A percentile compares a stretch with the other conserved stretches of the same genome.
Conservation (phyloP, 2,329 filamentous ascomycete species). For the Apiospora marii region DNA sequence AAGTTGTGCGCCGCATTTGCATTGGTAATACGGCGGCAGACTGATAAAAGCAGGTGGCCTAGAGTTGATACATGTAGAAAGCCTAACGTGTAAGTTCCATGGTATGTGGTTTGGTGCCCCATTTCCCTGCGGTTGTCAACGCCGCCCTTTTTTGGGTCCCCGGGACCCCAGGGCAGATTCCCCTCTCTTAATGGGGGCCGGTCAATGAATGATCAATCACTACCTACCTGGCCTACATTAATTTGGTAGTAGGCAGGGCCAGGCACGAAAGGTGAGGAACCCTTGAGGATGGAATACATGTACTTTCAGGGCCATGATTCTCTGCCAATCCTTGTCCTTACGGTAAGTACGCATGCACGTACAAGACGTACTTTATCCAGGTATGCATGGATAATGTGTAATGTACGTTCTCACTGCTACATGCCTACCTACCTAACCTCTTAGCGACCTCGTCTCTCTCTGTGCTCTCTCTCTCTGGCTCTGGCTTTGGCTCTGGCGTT, state of each 20-base stretch:
- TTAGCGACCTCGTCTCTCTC: background rate
- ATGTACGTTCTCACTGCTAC: conserved; percentile 18
- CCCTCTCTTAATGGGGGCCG: conserved; percentile 4
- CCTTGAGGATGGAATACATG: background rate
- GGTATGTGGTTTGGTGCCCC: conserved; percentile 15
- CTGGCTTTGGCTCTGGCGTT: background rate
- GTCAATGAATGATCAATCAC: conserved; percentile 3
- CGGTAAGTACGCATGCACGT: background rate
- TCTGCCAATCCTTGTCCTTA: background rate
- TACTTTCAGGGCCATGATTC: background rate
- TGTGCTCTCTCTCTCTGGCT: background rate
- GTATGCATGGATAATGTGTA: conserved; percentile 1
- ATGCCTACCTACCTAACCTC: background rate
- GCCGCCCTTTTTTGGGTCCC: background rate
- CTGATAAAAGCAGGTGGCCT: background rate
- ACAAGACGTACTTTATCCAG: conserved; percentile 9
- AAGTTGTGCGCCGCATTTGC: conserved; percentile 2
- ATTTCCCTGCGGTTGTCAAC: background rate
- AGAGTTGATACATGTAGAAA: background rate
- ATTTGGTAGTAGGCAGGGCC: background rate
- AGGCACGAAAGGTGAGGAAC: conserved; percentile 1
- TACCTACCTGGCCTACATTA: background rate
- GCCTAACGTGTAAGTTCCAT: conserved; percentile 5
- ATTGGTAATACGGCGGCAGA: background rate
- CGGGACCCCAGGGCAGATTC: background rate